Evolutionary conservation across 495 filamentous ascomycete species (phyloP), one percentile per base, ranked within the genome.

Genomic region (Podospora sp.): DNA sequence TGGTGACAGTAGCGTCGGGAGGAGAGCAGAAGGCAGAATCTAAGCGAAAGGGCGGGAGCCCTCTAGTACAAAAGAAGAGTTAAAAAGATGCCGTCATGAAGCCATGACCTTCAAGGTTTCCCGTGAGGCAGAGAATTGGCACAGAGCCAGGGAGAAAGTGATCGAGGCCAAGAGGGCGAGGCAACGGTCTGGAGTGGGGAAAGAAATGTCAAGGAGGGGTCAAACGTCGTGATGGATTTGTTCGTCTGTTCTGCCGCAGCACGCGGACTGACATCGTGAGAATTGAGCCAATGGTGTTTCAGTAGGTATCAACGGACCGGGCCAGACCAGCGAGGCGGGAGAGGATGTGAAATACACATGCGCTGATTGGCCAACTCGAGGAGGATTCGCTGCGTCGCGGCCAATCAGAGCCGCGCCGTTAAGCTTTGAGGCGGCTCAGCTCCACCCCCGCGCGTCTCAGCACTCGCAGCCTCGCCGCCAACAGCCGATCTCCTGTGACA

Each of bases 311-410:
- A 12, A 6, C 21, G 58, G 33, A 12, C 29, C 61, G 21, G 56
- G 36, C 56, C 24, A 60, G 55, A 46, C 55, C 40, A 60, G 55
- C 56, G 24, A 50, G 56, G 4, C 40, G 53, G 51, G 22, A 26
- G 55, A 7, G 62, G 72, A 73, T 76, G 74, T 68, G 72, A 76
- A 73, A 76, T 76, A 69, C 58, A 25, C 6, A 1, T 1, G 20
- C 24, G 51, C 63, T 66, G 58, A 76, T 76, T 76, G 67, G 74
- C 26, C 14, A 11, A n/a, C 0, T n/a, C 14, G 0, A 26, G 12
- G 6, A 25, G 1, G 33, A 49, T 55, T 26, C 9, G 25, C 18
- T 11, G 21, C 0, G 6, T 16, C 7, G 0, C 51, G 24, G 29
- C 70, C 70, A 76, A 76, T 76, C 65, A 74, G 33, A 51, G 6